Conservation (phyloP, 192 early-diverging fungal genomes). For the Linderina pennispora region DNA sequence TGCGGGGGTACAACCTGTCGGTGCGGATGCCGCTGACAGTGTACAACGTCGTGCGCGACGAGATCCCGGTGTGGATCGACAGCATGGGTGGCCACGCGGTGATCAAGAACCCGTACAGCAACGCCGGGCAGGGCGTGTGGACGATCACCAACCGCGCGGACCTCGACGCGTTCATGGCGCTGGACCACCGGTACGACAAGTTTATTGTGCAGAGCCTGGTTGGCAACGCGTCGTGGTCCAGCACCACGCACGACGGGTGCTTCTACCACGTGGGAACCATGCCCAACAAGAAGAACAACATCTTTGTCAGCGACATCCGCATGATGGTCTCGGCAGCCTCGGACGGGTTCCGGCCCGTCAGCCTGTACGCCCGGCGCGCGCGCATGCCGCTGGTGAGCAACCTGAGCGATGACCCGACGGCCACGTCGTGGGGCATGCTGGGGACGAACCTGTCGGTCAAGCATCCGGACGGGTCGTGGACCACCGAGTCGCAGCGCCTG, state of each 20-base stretch:
- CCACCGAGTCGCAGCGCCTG: constrained; percentile 74
- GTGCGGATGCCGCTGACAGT: constrained; percentile 80
- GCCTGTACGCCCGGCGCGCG: constrained; percentile 75
- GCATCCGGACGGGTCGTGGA: constrained; percentile 66
- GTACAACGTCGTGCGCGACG: constrained; percentile 72
- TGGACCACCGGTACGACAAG: constrained; percentile 82
- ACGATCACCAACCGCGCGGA: constrained; percentile 77
- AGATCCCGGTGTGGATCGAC: constrained; percentile 76
- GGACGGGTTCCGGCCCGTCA: constrained; percentile 73
- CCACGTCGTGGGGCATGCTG: constrained; percentile 82
- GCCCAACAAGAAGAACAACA: constrained; percentile 85
- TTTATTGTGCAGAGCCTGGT: constrained; percentile 87
- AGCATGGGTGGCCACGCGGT: constrained; percentile 85
- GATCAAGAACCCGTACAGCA: constrained; percentile 80
- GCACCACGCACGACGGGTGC: constrained; percentile 63
- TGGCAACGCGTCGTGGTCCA: constrained; percentile 81
- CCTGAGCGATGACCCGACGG: constrained; percentile 47
- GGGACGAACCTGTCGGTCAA: constrained; percentile 84
- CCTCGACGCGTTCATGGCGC: constrained; percentile 65
- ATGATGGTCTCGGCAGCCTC: constrained; percentile 82
- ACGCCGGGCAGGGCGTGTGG: constrained; percentile 86
- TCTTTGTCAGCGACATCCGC: constrained; percentile 74
- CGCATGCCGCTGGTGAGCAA: constrained; percentile 60
- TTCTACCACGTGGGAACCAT: constrained; percentile 90
- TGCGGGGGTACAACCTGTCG: constrained; percentile 57